Evolutionary conservation across 768 basidiomycete species (phyloP), one percentile per base, ranked within the genome.

Genomic region (Hemileccinum rubropunctum): DNA sequence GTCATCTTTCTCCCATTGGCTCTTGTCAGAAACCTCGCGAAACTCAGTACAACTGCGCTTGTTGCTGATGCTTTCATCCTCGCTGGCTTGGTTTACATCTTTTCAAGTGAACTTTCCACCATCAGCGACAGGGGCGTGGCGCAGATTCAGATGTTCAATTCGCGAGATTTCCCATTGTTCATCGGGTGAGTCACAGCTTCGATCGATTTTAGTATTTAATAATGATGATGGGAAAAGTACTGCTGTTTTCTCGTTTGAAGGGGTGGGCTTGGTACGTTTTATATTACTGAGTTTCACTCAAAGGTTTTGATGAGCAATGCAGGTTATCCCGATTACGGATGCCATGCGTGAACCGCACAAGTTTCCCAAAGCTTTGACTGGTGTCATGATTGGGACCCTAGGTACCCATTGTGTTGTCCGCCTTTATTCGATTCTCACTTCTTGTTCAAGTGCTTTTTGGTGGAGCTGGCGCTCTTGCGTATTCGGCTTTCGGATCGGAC

Each of bases 221-320:
- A 6, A 53, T 48, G 14, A 23, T 15, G 33, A 54, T 23, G 53
- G 11, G 11, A 23, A 56, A 58, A 92, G 94, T 8, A 98, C 97
- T 20, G 95, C 97, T 3, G 95, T 98, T 27, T 98, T 98, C 69
- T 92, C 97, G 1, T 99, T 98, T 59, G 95, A 99, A 69, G 95
- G 95, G 9, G 92, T 99, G 57, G 97, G 95, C 42, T 73, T 98
- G 70, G 86, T 88, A 58, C 57, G 82, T 67, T 46, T 27, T 26
- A 23, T 23, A 17, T 36, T 38, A n/a, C 26, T 12, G 15, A 21
- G 32, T 23, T 32, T 6, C 12, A 23, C 27, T 37, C 28, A 6
- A 21, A 23, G 11, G 20, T 42, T 39, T 33, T 53, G 46, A 58
- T 51, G 40, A 18, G 18, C 3, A 13, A 30, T 55, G n/a, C 63